A percentile compares a stretch with the other conserved stretches of the same genome.
phyloP scores from a whole-genome alignment of 1,139 yeast genomes.

The Pichia sp. region DNA sequence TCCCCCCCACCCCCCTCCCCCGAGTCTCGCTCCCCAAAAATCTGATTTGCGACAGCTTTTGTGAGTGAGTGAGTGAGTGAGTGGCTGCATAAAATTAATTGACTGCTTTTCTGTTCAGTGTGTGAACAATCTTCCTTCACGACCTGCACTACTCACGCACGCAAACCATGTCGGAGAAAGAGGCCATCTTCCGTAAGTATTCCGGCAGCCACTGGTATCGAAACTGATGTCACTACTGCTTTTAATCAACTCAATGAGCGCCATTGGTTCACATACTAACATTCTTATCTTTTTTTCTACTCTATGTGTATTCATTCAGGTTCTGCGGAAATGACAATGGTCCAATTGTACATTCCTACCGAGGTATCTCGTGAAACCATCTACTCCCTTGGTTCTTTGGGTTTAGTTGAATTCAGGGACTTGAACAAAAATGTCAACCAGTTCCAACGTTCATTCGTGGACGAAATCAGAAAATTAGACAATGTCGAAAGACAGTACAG shows the following conservation, averaged over 20 bases:
- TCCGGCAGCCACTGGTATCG: neutral
- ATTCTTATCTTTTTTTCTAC: neutral
- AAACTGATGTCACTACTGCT: neutral
- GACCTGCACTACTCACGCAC: no score
- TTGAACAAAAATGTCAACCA: slow-evolving; percentile 58
- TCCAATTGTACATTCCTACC: slow-evolving; percentile 64
- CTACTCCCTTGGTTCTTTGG: slow-evolving; percentile 55
- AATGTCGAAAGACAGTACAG: slow-evolving; percentile 59
- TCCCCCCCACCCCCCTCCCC: no score
- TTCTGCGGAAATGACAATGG: slow-evolving; percentile 76
- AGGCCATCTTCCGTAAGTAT: slow-evolving; percentile 26
- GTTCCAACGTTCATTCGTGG: slow-evolving; percentile 66
- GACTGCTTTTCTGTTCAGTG: no score
- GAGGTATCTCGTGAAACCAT: slow-evolving; percentile 63
- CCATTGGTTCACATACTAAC: neutral
- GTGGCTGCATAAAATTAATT: no score
- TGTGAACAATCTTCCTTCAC: no score
- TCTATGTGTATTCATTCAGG: slow-evolving; percentile 13
- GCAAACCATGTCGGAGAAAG: slow-evolving; percentile 7
- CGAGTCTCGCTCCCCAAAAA: no score
- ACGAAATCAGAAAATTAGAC: slow-evolving; percentile 59
- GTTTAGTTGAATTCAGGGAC: slow-evolving; percentile 62
- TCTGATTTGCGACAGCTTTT: no score
- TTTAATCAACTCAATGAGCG: no score
- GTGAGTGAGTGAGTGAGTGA: no score